phyloP scores from a whole-genome alignment of 768 basidiomycete genomes.

The Asterophora parasitica region DNA sequence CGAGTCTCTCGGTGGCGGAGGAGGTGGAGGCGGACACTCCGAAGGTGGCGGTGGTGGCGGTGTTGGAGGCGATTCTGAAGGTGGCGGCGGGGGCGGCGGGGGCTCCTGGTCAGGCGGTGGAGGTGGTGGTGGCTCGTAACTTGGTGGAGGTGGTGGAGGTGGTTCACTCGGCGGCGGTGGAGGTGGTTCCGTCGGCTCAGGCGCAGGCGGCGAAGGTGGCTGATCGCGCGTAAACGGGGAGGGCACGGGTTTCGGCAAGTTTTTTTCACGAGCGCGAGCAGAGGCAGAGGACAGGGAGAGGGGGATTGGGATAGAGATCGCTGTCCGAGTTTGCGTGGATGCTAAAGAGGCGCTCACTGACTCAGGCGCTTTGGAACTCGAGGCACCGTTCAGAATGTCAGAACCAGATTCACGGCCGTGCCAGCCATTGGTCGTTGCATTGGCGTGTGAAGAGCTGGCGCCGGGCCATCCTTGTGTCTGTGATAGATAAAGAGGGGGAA shows the following conservation, averaged over 20 bases:
- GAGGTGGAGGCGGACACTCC: constrained; percentile 24
- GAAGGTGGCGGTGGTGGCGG: constrained; percentile 16
- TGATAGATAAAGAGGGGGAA: constrained; percentile 2
- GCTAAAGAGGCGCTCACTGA: constrained; percentile 6
- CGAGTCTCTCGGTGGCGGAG: constrained; percentile 21
- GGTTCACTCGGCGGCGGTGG: constrained; percentile 13
- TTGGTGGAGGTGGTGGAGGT: constrained; percentile 27
- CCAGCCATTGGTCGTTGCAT: constrained; percentile 24
- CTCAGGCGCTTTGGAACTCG: constrained; percentile 18
- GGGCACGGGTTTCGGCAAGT: constrained; percentile 21
- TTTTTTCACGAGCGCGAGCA: constrained; percentile 18
- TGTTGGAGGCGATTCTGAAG: constrained; percentile 12
- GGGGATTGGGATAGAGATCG: constrained; percentile 24
- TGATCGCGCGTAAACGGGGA: constrained; percentile 17
- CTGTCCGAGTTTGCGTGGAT: constrained; percentile 16
- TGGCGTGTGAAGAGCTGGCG: constrained; percentile 17
- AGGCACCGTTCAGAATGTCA: constrained; percentile 3
- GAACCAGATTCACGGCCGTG: constrained; percentile 8
- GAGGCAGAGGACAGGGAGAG: constrained; percentile 6
- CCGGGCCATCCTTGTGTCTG: constrained; percentile 18
- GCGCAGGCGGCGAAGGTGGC: constrained; percentile 21
- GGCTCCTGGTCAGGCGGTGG: constrained; percentile 19
- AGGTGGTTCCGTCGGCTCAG: constrained; percentile 18
- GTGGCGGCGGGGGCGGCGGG: constrained; percentile 23
- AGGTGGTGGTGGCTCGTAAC: constrained; percentile 20